Conservation (phyloP, 2,329 filamentous ascomycete species). For the Beauveria medogensis region DNA sequence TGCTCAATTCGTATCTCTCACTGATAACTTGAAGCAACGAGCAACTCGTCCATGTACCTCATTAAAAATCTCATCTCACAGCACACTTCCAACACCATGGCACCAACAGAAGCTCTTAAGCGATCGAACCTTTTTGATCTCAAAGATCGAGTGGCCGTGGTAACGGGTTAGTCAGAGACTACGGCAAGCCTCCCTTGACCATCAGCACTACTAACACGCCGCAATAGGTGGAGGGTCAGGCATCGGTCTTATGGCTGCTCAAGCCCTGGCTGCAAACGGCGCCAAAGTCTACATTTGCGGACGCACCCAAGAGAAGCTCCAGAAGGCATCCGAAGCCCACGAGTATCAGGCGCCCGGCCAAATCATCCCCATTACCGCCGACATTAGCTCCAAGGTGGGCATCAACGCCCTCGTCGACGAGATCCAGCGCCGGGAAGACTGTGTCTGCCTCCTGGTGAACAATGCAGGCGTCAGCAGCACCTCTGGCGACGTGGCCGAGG, state of each 20-base stretch:
- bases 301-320: slow-evolving; percentile 53
- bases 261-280: slow-evolving; percentile 59
- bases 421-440: slow-evolving; percentile 44
- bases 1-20: no score
- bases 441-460: slow-evolving; percentile 59
- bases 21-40: no score
- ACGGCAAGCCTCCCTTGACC: background rate
- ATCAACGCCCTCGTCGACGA: slow-evolving; percentile 50
- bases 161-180: slow-evolving; percentile 28
- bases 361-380: slow-evolving; percentile 52
- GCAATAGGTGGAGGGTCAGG: slow-evolving; percentile 45
- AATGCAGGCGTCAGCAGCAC: slow-evolving; percentile 57
- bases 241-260: slow-evolving; percentile 61
- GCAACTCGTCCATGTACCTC: no score
- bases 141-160: slow-evolving; percentile 34
- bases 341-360: slow-evolving; percentile 44
- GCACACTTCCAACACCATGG: background rate
- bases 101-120: background rate
- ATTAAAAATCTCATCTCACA: background rate
- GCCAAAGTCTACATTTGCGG: slow-evolving; percentile 65
- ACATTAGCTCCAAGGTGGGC: slow-evolving; percentile 55
- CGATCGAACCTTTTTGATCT: slow-evolving; percentile 31
- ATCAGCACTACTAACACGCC: background rate
- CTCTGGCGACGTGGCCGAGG: slow-evolving; percentile 37
- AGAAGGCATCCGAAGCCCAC: slow-evolving; percentile 50